Evolutionary conservation across 169 alveolate species (phyloP), one percentile per base, ranked within the genome.

Genomic region (Haemoproteus tartakovskyi): DNA sequence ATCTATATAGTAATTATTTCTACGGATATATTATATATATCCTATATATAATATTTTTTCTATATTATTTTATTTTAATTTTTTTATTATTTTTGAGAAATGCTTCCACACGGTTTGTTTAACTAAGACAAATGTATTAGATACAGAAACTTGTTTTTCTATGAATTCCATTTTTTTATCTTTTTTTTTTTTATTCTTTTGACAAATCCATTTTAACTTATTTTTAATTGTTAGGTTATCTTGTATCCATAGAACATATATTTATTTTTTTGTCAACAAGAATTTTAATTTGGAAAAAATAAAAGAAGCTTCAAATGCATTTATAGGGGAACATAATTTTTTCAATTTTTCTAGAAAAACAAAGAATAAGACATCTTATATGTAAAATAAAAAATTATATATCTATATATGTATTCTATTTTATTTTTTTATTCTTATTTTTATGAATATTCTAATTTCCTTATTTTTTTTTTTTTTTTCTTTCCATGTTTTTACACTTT

Each of bases 261-360:
- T 67, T 14, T 67, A 67, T 12, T 67, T 67, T 57, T 67, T 67
- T 60, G 16, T 67, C n/a, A 57, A 54, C 27, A 67, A 67, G 30
- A 54, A 67, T 52, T 67, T 54, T 47, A 67, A 67, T 12, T 16
- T 67, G 6, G 43, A 52, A 18, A 19, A 40, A 45, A 67, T 67
- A 61, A 54, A 54, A 11, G 60, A 67, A 37, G 82, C 61, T 21
- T 6, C 61, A 24, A 54, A 52, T 11, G 38, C 54, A 47, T 67
- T 67, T 41, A 70, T 67, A 27, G 82, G 82, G 1, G 63, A 67
- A n/a, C 82, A 47, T 27, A 51, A 67, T 67, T 67, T 67, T 67
- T 37, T 70, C 4, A 67, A 67, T 54, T 67, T 51, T 18, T 67
- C 74, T 48, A 67, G 54, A 37, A 51, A 40, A 41, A 41, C 74